These are phyloP conservation scores for Trifolium fragiferum DNA, from an alignment of 306 rosid genomes.

Conservation along the genomic window DNA sequence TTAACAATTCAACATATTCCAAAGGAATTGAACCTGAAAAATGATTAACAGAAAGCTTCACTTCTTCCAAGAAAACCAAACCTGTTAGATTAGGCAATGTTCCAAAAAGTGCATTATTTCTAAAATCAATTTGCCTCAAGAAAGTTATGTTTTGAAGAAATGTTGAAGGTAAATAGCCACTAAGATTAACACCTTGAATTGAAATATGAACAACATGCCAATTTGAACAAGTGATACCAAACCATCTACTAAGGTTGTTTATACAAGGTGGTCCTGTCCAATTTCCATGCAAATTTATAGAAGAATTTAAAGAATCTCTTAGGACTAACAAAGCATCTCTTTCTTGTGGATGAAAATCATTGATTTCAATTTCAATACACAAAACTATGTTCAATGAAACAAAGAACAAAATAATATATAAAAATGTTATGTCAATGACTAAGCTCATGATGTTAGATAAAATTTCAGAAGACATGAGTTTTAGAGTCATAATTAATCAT, in stretches of 20 bases:
- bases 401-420: slow-evolving; percentile 26
- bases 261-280: slow-evolving; percentile 84
- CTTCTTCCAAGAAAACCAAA: slow-evolving; percentile 53
- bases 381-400: slow-evolving; percentile 35
- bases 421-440: slow-evolving; percentile 10
- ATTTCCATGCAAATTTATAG: slow-evolving; percentile 55
- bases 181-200: slow-evolving; percentile 58
- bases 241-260: slow-evolving; percentile 58
- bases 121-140: slow-evolving; percentile 53
- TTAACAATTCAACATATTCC: slow-evolving; percentile 50
- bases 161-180: slow-evolving; percentile 56
- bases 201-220: slow-evolving; percentile 63
- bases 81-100: slow-evolving; percentile 54
- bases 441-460: slow-evolving; percentile 46
- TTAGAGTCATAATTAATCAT: slow-evolving; percentile 20
- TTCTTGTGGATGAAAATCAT: slow-evolving; percentile 55
- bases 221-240: slow-evolving; percentile 62
- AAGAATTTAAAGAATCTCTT: slow-evolving; percentile 62
- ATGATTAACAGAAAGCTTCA: slow-evolving; percentile 49
- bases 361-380: slow-evolving; percentile 26
- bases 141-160: slow-evolving; percentile 57
- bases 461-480: slow-evolving; percentile 34
- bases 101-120: slow-evolving; percentile 65
- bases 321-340: slow-evolving; percentile 61
- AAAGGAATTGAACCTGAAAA: slow-evolving; percentile 58